These are phyloP conservation scores for Parastagonospora avenae DNA, from an alignment of 2,329 filamentous ascomycete species.

Conservation along the genomic window DNA sequence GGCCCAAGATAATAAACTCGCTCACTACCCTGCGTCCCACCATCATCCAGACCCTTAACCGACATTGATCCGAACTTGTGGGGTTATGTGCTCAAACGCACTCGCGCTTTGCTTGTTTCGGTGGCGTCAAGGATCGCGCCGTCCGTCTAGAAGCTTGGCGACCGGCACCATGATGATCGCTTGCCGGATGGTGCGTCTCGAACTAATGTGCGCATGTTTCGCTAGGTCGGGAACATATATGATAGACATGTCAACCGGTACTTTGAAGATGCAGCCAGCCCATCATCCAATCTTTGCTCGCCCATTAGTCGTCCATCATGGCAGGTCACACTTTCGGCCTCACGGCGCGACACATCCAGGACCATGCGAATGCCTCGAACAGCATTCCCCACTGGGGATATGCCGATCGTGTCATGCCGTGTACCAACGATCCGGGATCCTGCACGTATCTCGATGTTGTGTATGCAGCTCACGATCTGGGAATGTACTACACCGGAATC, in stretches of 20 bases:
- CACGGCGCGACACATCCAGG: conserved; percentile 50
- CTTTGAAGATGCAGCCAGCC: conserved; percentile 1
- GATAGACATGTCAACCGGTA: conserved; percentile 8
- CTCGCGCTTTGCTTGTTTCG: conserved; percentile 23
- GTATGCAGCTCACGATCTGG: conserved; percentile 59
- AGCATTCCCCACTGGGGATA: conserved; percentile 63
- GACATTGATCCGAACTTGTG: conserved; percentile 23
- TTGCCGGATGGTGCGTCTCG: conserved; percentile 13
- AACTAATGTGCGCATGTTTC: conserved; percentile 4
- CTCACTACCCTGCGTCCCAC: neutral
- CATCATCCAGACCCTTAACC: neutral
- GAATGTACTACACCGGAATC: conserved; percentile 63
- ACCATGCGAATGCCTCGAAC: conserved; percentile 25
- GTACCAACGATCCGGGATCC: conserved; percentile 62
- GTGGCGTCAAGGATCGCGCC: conserved; percentile 1
- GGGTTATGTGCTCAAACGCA: conserved; percentile 40
- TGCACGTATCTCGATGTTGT: conserved; percentile 64
- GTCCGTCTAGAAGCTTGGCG: conserved; percentile 24
- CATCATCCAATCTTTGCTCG: conserved; percentile 13
- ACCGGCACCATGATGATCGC: conserved; percentile 10
- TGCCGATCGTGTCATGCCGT: conserved; percentile 58
- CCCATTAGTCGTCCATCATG: conserved; percentile 17
- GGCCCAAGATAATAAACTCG: too few relatives aligned
- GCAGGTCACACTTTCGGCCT: conserved; percentile 20
- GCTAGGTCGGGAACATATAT: conserved; percentile 2